Evolutionary conservation across 1,139 yeast genomes (phyloP), one percentile per base, ranked within the genome.

Genomic region (Kurtzmaniella natalensis): DNA sequence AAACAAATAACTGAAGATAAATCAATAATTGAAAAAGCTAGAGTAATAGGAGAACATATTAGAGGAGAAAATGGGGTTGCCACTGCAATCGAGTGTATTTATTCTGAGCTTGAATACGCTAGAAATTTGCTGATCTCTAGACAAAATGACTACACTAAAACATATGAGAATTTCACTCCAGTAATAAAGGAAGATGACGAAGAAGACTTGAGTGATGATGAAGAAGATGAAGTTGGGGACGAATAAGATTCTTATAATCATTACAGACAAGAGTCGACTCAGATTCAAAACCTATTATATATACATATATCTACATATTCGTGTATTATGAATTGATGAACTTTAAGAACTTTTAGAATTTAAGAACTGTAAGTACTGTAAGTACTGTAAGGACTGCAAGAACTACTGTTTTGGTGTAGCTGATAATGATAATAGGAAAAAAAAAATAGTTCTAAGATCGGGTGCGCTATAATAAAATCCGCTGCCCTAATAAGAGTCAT

Each of bases 61-160:
- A 57, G 73, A 11, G 61, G 61, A 17, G 97, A 89, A 51, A 64
- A 81, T 48, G 98, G 98, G 2, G 96, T 88, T 6, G 61, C 63
- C 15, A 68, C 68, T 18, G 97, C 97, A 0, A 78, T 89, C 32
- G 81, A 78, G 39, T 61, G 76, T 9, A 83, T 89, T 14, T 89
- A 89, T 57, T 70, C 78, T 1, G 88, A 88, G 44, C 56, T 88
- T 55, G 92, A 81, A 36, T 89, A 89, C 52, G 86, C 96, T 2
- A 61, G 72, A 40, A 70, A 67, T 35, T 58, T 74, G 43, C 70
- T 70, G 32, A 38, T 33, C 31, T 18, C 49, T 29, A 64, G 62
- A 33, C 61, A 58, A 28, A 47, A 53, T 37, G 56, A 55, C 26
- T 38, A 46, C 28, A 42, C 51, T 36, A 50, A 37, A 37, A 39